phyloP scores from a whole-genome alignment of 306 rosid genomes.

The Phaseolus lunatus region DNA sequence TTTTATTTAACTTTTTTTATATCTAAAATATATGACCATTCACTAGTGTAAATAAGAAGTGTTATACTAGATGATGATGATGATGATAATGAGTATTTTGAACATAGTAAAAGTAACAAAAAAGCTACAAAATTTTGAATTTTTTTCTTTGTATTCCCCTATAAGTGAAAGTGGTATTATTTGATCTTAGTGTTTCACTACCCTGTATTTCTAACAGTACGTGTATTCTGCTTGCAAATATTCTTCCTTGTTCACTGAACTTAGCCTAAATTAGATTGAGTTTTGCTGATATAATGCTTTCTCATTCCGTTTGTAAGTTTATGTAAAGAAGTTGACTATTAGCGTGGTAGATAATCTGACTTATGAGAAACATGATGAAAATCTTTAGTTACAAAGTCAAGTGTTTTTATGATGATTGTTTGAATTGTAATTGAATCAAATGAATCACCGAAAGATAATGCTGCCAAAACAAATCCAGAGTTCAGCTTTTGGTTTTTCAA shows the following conservation, averaged over 20 bases:
- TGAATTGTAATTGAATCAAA: slow-evolving; percentile 7
- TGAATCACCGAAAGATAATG: slow-evolving; percentile 40
- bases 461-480: slow-evolving; percentile 18
- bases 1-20: too few relatives aligned
- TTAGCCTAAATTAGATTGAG: neutral
- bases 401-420: slow-evolving; percentile 45
- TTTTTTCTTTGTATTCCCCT: too few relatives aligned
- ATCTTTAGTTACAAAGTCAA: slow-evolving; percentile 48
- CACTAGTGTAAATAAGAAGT: too few relatives aligned
- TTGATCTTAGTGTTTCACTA: too few relatives aligned
- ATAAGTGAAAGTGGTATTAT: too few relatives aligned
- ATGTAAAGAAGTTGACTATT: neutral
- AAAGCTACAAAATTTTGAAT: too few relatives aligned
- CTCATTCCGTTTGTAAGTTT: neutral
- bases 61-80: too few relatives aligned
- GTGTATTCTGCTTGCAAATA: neutral
- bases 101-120: too few relatives aligned
- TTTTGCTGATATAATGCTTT: neutral
- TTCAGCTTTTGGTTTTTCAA: too few relatives aligned
- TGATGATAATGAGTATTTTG: too few relatives aligned
- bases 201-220: neutral
- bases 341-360: slow-evolving; percentile 16
- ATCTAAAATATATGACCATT: too few relatives aligned
- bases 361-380: slow-evolving; percentile 44
- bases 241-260: neutral